These are phyloP conservation scores for Coemansia sp. DNA, from an alignment of 192 early-diverging fungal species.

Conservation along the genomic window DNA sequence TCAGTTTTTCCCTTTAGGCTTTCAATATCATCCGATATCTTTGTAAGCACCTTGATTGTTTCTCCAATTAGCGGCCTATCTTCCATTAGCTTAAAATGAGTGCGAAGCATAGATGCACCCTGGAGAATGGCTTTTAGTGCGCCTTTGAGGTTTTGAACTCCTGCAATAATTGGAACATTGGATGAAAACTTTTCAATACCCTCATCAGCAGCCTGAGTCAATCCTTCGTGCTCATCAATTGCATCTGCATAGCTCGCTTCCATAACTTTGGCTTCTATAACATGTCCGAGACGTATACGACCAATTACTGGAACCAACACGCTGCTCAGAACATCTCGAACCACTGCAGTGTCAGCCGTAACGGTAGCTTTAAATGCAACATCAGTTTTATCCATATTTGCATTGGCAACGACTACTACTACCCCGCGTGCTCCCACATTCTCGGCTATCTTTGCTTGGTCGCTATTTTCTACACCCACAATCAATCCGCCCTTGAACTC, in stretches of 20 bases:
- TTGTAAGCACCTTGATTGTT: background rate
- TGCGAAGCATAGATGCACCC: background rate
- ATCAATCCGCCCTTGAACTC: constrained; percentile 5
- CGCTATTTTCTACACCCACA: constrained; percentile 1
- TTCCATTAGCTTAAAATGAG: background rate
- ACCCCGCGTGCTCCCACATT: constrained; percentile 3
- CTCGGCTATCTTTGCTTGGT: constrained; percentile 11
- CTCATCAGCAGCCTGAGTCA: background rate
- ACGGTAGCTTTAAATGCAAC: background rate
- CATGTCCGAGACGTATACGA: background rate
- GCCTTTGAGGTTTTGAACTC: background rate
- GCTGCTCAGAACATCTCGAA: background rate
- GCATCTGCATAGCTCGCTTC: background rate
- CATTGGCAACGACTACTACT: background rate
- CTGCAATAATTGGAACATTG: background rate
- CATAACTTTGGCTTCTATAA: background rate
- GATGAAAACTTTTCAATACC: background rate
- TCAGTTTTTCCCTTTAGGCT: background rate
- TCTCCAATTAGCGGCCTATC: background rate
- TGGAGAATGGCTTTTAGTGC: background rate
- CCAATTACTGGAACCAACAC: background rate
- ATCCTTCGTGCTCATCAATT: background rate
- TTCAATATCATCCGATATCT: background rate
- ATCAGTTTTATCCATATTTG: too few species aligned
- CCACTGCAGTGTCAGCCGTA: background rate